phyloP scores from a whole-genome alignment of 2,329 filamentous ascomycete genomes.

The Ophiocordyceps camponoti-leonardi region DNA sequence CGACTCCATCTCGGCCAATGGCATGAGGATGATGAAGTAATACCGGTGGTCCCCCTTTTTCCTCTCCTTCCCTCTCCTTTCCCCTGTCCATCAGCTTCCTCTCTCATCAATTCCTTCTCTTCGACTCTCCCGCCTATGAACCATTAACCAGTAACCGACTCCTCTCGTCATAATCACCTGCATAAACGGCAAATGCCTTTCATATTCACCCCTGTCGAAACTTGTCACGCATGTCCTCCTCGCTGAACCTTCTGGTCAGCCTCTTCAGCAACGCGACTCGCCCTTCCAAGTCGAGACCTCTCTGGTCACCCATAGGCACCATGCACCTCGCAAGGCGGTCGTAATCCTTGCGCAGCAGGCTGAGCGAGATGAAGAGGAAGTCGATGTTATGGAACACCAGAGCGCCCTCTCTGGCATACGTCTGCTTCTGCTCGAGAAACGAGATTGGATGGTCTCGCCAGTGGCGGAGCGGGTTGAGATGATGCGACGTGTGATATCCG shows the following conservation, averaged over 20 bases:
- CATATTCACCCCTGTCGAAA: slow-evolving; percentile 21
- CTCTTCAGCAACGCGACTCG: slow-evolving; percentile 42
- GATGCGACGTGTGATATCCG: slow-evolving; percentile 68
- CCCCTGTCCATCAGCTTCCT: no score
- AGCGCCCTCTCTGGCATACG: slow-evolving; percentile 48
- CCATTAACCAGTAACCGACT: no score
- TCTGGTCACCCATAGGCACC: slow-evolving; percentile 59
- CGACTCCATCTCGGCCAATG: not conserved
- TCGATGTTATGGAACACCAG: slow-evolving; percentile 71
- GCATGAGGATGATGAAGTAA: not conserved
- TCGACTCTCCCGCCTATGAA: no score
- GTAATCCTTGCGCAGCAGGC: slow-evolving; percentile 55
- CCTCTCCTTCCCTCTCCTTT: not conserved
- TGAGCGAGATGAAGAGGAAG: slow-evolving; percentile 58
- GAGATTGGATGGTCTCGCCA: slow-evolving; percentile 67
- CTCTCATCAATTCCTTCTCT: no score
- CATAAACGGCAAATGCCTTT: not conserved
- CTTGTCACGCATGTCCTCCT: slow-evolving; percentile 44
- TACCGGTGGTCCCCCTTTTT: not conserved
- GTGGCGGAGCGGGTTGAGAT: slow-evolving; percentile 61
- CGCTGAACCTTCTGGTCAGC: slow-evolving; percentile 48
- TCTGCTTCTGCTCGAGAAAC: slow-evolving; percentile 51
- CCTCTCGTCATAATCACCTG: not conserved
- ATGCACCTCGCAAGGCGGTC: slow-evolving; percentile 48
- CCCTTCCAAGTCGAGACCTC: slow-evolving; percentile 46